Conservation (phyloP, 768 basidiomycete species). For the Psilocybe cubensis region DNA sequence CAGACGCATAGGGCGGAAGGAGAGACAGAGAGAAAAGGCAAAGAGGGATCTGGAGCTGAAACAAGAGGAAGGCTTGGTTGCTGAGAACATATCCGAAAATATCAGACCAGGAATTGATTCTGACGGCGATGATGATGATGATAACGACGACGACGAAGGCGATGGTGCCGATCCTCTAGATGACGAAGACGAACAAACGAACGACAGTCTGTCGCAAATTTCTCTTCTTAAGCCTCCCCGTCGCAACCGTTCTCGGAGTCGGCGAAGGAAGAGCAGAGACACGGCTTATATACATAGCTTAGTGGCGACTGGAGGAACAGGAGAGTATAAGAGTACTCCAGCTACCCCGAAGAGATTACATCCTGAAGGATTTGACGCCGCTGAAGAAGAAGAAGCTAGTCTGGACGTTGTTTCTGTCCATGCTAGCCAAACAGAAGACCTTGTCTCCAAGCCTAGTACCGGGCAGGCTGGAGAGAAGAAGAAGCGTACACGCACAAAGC, state of each 20-base stretch:
- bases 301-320: slow-evolving; percentile 10
- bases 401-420: background rate
- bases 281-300: slow-evolving; percentile 21
- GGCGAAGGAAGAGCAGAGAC: slow-evolving; percentile 19
- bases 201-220: slow-evolving; percentile 29
- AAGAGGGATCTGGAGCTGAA: slow-evolving; percentile 19
- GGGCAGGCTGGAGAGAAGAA: slow-evolving; percentile 21
- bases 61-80: background rate
- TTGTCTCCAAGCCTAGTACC: slow-evolving; percentile 3
- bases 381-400: slow-evolving; percentile 12
- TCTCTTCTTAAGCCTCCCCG: slow-evolving; percentile 28
- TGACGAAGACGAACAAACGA: slow-evolving; percentile 24
- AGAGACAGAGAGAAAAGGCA: slow-evolving; percentile 27
- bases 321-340: slow-evolving; percentile 23
- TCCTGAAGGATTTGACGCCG: slow-evolving; percentile 1
- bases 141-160: slow-evolving; percentile 18
- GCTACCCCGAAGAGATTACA: slow-evolving; percentile 16
- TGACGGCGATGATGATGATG: slow-evolving; percentile 14
- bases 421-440: slow-evolving; percentile 4
- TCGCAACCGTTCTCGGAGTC: slow-evolving; percentile 19
- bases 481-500: slow-evolving; percentile 21
- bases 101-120: slow-evolving; percentile 8
- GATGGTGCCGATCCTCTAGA: slow-evolving; percentile 19
- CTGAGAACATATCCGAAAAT: slow-evolving; percentile 6
- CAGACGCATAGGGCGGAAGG: slow-evolving; percentile 26